A percentile compares a stretch with the other conserved stretches of the same genome.
Conservation (phyloP, 768 basidiomycete species). For the Mycena polygramma region DNA sequence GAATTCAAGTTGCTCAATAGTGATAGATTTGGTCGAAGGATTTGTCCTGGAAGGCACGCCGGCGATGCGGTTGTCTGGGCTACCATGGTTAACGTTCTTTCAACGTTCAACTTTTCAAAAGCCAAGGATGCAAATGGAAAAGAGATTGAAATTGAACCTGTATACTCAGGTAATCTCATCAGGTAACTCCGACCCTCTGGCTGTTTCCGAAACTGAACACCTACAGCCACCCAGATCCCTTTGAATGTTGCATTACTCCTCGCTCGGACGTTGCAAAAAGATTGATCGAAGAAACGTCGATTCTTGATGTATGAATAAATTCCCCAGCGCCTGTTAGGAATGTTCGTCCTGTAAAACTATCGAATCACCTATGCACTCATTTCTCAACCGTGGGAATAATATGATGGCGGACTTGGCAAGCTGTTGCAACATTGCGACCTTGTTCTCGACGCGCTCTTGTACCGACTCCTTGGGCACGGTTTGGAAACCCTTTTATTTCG, state of each 20-base stretch:
- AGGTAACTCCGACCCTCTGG: neutral
- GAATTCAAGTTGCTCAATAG: neutral
- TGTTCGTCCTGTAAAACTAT: no score
- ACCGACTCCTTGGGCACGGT: constrained; percentile 19
- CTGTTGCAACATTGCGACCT: constrained; percentile 19
- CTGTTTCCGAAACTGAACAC: no score
- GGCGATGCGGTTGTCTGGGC: constrained; percentile 20
- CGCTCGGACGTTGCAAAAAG: constrained; percentile 3
- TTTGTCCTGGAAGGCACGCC: constrained; percentile 13
- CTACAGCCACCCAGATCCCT: constrained; percentile 10
- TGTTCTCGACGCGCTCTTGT: constrained; percentile 28
- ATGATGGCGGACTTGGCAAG: no score
- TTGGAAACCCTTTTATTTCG: constrained; percentile 24
- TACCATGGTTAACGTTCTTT: constrained; percentile 17
- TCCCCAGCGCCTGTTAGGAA: no score
- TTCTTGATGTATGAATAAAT: no score
- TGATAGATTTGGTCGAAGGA: constrained; percentile 18
- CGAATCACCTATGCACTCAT: no score
- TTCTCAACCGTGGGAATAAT: neutral
- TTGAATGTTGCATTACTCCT: constrained; percentile 16
- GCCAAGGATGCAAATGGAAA: constrained; percentile 62
- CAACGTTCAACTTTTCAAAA: constrained; percentile 16
- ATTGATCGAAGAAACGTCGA: neutral
- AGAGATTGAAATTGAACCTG: constrained; percentile 48
- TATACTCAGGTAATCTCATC: constrained; percentile 5